Conservation (phyloP, 768 basidiomycete species). For the Leccinum boreale region DNA sequence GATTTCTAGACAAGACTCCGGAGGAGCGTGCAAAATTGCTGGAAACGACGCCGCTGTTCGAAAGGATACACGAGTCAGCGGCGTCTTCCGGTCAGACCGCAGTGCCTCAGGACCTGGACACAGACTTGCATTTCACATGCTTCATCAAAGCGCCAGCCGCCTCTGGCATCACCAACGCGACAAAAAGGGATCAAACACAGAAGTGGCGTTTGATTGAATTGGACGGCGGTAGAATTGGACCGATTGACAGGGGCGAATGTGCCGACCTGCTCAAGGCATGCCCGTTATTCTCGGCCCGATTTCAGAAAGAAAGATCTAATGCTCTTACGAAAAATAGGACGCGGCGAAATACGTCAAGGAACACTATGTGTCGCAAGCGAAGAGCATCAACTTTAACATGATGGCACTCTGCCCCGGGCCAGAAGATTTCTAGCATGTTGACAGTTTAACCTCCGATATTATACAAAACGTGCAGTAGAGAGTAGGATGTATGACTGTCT, state of each 20-base stretch:
- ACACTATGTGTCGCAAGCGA: conserved; percentile 38
- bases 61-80: conserved; percentile 68
- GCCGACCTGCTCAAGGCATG: conserved; percentile 55
- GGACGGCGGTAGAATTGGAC: conserved; percentile 75
- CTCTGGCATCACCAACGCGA: neutral
- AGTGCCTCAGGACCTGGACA: conserved; percentile 60
- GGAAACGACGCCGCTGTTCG: conserved; percentile 73
- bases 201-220: conserved; percentile 68
- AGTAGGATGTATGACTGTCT: neutral
- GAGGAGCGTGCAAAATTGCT: conserved; percentile 73
- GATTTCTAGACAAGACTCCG: conserved; percentile 56
- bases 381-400: conserved; percentile 44
- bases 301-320: neutral
- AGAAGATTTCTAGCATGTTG: conserved; percentile 12
- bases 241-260: conserved; percentile 74
- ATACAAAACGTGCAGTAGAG: conserved; percentile 10
- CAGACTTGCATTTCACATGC: conserved; percentile 82
- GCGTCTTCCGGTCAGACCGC: conserved; percentile 68
- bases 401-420: conserved; percentile 42
- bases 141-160: conserved; percentile 69
- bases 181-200: conserved; percentile 17
- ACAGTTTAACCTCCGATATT: neutral
- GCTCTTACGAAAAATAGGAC: conserved; percentile 33
- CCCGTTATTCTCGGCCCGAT: neutral
- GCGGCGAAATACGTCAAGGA: conserved; percentile 44